Base-by-base conservation (phyloP, 148 eudicot species). In the Hydrangea macrophylla region DNA sequence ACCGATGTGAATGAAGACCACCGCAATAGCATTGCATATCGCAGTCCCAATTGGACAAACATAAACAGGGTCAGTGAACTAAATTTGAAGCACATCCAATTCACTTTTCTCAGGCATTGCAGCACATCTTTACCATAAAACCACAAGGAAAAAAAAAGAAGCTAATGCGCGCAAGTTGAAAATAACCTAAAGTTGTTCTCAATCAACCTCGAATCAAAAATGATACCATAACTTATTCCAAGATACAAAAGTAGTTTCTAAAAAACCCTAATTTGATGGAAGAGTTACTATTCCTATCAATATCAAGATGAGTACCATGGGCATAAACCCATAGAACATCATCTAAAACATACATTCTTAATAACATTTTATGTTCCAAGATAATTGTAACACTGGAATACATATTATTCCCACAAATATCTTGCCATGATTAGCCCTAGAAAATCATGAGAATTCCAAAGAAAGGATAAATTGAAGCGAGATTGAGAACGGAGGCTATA, bases 271-370 rank as follows among this genome's bases (percentile, higher is more conserved):
- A 69, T 57, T 45, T 57, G 45, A 60, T 2, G 5, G 17, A 48
- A 69, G 55, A 37, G 64, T 58, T 40, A 40, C 20, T 55, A 67
- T 37, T 20, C 71, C 55, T 37, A n/a, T 17, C n/a, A 67, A 61
- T 54, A 48, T 51, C 64, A 62, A 32, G 69, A 69, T 66, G 57
- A 31, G 37, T 36, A 67, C 51, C 71, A 37, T 5, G 40, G 70
- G 60, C 60, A 33, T 32, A 42, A 32, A 24, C 61, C 71, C 63
- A 79, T 30, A 64, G 60, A 61, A 59, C 40, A 37, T 48, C 51
- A 44, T 70, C 80, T 66, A 69, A 70, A 57, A 81, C 73, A 57
- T 81, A 81, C 78, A 81, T 76, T 53, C 76, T 67, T 62, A 1
- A 32, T 54, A 23, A 25, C 1, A 11, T 25, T 22, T 23, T 10